phyloP scores from a whole-genome alignment of 2,329 filamentous ascomycete species.

The Neoarthrinium moseri region DNA sequence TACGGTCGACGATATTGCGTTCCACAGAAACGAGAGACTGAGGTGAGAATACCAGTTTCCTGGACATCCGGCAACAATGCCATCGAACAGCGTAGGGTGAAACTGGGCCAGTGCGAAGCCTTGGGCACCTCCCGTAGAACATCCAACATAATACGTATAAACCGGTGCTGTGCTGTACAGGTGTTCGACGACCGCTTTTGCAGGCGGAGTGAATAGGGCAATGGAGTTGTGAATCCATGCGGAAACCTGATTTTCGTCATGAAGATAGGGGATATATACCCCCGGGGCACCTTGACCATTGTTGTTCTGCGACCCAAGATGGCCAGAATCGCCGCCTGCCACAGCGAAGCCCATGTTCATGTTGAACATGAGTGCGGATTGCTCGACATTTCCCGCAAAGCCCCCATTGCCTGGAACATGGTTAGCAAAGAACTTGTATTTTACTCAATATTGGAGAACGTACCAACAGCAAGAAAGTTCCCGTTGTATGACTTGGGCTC shows the following conservation, averaged over 20 bases:
- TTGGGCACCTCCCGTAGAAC: slow-evolving; percentile 39
- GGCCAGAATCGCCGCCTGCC: slow-evolving; percentile 22
- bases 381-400: slow-evolving; percentile 20
- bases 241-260: slow-evolving; percentile 15
- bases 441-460: neutral
- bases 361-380: slow-evolving; percentile 15
- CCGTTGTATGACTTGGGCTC: slow-evolving; percentile 14
- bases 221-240: slow-evolving; percentile 37
- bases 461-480: slow-evolving; percentile 22
- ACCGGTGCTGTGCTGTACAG: slow-evolving; percentile 31
- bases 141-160: slow-evolving; percentile 38
- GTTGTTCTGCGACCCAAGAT: slow-evolving; percentile 17
- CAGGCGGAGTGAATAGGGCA: slow-evolving; percentile 28
- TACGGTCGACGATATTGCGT: slow-evolving; percentile 16
- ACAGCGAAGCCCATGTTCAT: slow-evolving; percentile 22
- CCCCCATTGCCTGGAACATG: slow-evolving; percentile 20
- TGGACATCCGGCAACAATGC: slow-evolving; percentile 36
- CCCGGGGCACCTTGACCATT: slow-evolving; percentile 15
- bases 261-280: slow-evolving; percentile 17
- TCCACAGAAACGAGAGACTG: slow-evolving; percentile 18
- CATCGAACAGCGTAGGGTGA: slow-evolving; percentile 39
- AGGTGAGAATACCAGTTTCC: slow-evolving; percentile 34
- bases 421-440: neutral
- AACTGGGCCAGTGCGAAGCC: slow-evolving; percentile 38
- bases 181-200: slow-evolving; percentile 23